Conservation (phyloP, 1,284 basidiomycete species). For the Cutaneotrichosporon cyanovorans region DNA sequence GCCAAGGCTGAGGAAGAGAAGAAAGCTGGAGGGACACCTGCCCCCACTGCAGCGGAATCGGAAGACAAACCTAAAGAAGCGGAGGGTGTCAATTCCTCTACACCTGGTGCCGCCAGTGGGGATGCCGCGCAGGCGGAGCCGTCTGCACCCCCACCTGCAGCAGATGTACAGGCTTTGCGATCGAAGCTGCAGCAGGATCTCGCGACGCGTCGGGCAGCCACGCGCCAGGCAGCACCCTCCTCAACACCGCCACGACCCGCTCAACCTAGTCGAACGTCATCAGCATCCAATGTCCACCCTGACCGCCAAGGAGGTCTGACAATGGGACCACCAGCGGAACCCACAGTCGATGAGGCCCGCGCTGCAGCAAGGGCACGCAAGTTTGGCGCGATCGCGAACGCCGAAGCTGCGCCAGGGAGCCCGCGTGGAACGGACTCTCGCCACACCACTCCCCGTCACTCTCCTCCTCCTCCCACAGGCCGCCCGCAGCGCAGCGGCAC, state of each 20-base stretch:
- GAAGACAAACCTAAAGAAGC: not conserved
- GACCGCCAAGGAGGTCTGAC: constrained; percentile 4
- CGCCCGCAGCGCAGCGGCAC: constrained; percentile 23
- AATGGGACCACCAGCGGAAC: constrained; percentile 29
- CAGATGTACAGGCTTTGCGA: constrained; percentile 22
- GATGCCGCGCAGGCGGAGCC: constrained; percentile 25
- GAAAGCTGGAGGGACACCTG: not conserved
- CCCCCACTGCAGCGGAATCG: not conserved
- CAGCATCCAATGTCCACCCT: not conserved
- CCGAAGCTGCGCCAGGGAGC: not conserved
- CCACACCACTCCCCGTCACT: constrained; percentile 1
- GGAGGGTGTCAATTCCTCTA: not conserved
- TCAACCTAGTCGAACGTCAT: not conserved
- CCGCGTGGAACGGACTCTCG: constrained; percentile 3
- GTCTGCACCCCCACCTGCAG: constrained; percentile 5
- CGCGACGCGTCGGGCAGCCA: not conserved
- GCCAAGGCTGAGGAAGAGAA: constrained; percentile 1
- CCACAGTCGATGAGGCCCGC: constrained; percentile 30
- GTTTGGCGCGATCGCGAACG: constrained; percentile 25
- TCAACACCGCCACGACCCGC: constrained; percentile 1
- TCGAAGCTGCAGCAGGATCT: constrained; percentile 25
- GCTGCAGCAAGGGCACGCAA: constrained; percentile 31
- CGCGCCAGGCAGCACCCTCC: not conserved
- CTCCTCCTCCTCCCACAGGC: constrained; percentile 4
- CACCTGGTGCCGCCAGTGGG: constrained; percentile 12